Base-by-base conservation (phyloP, 2,329 filamentous ascomycete species). In the Lomentospora prolificans region DNA sequence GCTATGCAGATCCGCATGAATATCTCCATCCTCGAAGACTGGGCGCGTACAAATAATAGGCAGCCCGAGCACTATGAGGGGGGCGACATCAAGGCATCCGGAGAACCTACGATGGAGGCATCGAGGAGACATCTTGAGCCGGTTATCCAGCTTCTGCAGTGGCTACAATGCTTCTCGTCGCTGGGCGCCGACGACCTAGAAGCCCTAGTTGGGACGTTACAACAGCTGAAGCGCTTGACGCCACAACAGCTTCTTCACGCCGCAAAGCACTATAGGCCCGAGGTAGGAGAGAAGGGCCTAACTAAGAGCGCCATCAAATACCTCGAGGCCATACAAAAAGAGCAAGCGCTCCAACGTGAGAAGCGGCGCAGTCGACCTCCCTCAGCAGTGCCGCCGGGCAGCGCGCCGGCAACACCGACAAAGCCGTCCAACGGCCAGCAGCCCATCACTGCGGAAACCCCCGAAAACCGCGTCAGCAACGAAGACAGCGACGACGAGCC, bases 1-100 rank as follows among this genome's bases (percentile, higher is more conserved):
- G 94, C 94, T 3, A 99, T 99, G 94, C 94, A 99, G 69, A 97
- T 99, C 63, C 89, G 94, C 61, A 97, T 99, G 91, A 99, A 99
- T 67, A 84, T 99, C 5, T 97, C 94, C 0, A 86, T 85, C 6
- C 75, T 99, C 19, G 94, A 99, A 69, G 94, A 99, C 66, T 99
- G 94, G 94, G 92, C 94, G 1, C 81, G 92, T 28, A 80, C 82
- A 14, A 99, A 99, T 70, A 97, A 96, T 67, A 83, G 94, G 27
- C 86, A 95, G 62, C 90, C 94, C 1, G 94, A 97, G 66, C 92
- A 97, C 70, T 97, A 90, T 67, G 92, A 99, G 69, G 87, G 90
- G 62, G 92, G 92, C 17, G 91, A 92, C 55, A 91, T 89, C 70
- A 87, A 80, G 17, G 84, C 88, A 5, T 89, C 85, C 1, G 92